phyloP scores from a whole-genome alignment of 768 basidiomycete species.

The Suillus cothurnatus region DNA sequence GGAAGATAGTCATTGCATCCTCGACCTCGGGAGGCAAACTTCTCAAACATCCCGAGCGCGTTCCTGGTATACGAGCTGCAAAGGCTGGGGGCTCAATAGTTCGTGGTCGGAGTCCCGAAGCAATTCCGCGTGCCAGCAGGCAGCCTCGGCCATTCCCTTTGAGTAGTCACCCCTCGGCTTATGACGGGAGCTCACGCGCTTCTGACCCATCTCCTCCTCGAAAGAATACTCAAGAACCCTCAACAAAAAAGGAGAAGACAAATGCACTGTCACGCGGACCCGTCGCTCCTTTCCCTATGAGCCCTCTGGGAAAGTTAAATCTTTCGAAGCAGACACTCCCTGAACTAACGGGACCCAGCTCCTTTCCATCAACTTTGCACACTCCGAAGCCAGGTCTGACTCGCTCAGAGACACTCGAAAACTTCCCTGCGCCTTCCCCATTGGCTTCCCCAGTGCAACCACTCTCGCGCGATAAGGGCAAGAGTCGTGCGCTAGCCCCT shows the following conservation, averaged over 20 bases:
- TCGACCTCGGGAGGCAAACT: too few relatives aligned
- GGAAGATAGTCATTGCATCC: background rate
- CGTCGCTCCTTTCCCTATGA: conserved; percentile 26
- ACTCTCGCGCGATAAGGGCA: conserved; percentile 8
- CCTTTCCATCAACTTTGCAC: background rate
- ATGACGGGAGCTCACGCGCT: background rate
- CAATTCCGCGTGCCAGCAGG: conserved; percentile 16
- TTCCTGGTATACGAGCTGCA: too few relatives aligned
- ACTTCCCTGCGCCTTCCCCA: conserved; percentile 30
- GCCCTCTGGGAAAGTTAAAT: conserved; percentile 25
- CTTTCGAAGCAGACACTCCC: background rate
- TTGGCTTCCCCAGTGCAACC: conserved; percentile 14
- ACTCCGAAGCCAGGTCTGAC: background rate
- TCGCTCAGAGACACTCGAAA: background rate
- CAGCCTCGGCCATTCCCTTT: conserved; percentile 7
- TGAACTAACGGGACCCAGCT: background rate
- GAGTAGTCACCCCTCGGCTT: background rate
- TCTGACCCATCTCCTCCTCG: background rate
- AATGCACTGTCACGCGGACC: background rate
- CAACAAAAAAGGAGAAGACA: conserved; percentile 15
- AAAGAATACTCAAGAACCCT: background rate
- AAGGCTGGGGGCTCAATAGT: background rate
- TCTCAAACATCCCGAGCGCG: background rate
- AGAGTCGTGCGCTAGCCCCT: conserved; percentile 16
- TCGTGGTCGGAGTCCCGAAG: conserved; percentile 11